phyloP scores from a whole-genome alignment of 768 basidiomycete species.

The Boletus insuetus region DNA sequence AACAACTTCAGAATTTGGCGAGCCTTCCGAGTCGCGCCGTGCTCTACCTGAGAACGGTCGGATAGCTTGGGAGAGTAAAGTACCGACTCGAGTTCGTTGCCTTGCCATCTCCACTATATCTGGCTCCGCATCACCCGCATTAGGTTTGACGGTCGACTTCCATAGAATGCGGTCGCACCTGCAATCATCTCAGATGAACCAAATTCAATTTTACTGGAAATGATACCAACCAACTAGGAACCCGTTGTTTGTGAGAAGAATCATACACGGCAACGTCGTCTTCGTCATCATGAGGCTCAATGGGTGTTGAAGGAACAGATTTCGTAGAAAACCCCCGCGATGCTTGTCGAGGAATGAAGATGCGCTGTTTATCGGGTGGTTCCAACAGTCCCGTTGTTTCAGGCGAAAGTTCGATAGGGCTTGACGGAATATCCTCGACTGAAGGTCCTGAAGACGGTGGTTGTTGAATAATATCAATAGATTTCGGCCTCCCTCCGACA shows the following conservation, averaged over 20 bases:
- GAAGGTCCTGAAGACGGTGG: constrained; percentile 25
- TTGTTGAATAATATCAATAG: constrained; percentile 25
- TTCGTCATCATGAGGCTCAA: constrained; percentile 37
- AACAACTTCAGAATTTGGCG: constrained; percentile 24
- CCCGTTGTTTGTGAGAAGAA: constrained; percentile 75
- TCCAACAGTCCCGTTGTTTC: constrained; percentile 15
- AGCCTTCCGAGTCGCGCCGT: constrained; percentile 38
- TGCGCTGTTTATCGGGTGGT: constrained; percentile 18
- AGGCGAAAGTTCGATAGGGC: constrained; percentile 16
- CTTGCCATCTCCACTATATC: constrained; percentile 29
- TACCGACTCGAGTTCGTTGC: constrained; percentile 48
- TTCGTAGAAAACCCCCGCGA: constrained; percentile 31
- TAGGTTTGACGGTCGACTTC: constrained; percentile 65
- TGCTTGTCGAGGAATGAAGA: constrained; percentile 23
- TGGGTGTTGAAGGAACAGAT: constrained; percentile 28
- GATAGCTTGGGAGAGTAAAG: constrained; percentile 54
- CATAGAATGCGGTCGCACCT: constrained; percentile 87
- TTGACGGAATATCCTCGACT: constrained; percentile 22
- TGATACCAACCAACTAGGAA: constrained; percentile 74
- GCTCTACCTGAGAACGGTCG: constrained; percentile 42
- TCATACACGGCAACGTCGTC: constrained; percentile 72
- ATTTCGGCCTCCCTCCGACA: constrained; percentile 10
- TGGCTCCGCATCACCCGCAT: constrained; percentile 41
- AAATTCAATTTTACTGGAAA: not conserved
- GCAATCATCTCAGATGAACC: constrained; percentile 3